Percentiles rank a stretch among this genome's conserved stretches.
phyloP scores from a whole-genome alignment of 1,139 yeast species.

The Oligophagozyma castellii region DNA sequence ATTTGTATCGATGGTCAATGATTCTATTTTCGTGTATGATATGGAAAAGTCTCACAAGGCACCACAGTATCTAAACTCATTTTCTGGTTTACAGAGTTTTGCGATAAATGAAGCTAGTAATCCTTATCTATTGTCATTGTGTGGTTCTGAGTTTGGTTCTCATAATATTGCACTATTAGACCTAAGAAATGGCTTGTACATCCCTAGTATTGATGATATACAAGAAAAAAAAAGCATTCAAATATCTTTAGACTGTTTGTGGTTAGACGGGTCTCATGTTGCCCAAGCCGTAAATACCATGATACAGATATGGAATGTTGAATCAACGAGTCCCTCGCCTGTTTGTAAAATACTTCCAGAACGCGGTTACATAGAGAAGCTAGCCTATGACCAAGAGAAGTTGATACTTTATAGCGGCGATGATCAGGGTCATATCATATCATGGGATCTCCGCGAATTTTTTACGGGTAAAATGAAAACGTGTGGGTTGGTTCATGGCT shows the following conservation, averaged over 20 bases:
- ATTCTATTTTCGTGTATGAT: constrained; percentile 18
- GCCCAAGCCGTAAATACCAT: constrained; percentile 13
- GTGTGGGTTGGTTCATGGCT: constrained; percentile 14
- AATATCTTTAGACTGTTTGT: constrained; percentile 9
- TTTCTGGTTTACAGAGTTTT: constrained; percentile 15
- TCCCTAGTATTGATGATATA: constrained; percentile 7
- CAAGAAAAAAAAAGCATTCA: constrained; percentile 1
- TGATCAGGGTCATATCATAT: constrained; percentile 15
- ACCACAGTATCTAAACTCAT: constrained; percentile 17
- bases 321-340: constrained; percentile 9
- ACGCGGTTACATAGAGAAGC: constrained; percentile 12
- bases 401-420: constrained; percentile 14
- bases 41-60: constrained; percentile 6
- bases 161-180: constrained; percentile 17
- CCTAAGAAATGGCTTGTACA: constrained; percentile 11
- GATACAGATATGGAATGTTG: constrained; percentile 18
- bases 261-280: constrained; percentile 15
- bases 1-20: constrained; percentile 18
- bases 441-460: constrained; percentile 14
- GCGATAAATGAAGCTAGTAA: constrained; percentile 9
- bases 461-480: constrained; percentile 6
- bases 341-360: constrained; percentile 12
- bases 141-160: constrained; percentile 16
- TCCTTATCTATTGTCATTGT: constrained; percentile 12
- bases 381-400: constrained; percentile 8